Evolutionary conservation across 2,329 filamentous ascomycete genomes (phyloP), one percentile per base, ranked within the genome.

Genomic region (Trichoderma sp.): DNA sequence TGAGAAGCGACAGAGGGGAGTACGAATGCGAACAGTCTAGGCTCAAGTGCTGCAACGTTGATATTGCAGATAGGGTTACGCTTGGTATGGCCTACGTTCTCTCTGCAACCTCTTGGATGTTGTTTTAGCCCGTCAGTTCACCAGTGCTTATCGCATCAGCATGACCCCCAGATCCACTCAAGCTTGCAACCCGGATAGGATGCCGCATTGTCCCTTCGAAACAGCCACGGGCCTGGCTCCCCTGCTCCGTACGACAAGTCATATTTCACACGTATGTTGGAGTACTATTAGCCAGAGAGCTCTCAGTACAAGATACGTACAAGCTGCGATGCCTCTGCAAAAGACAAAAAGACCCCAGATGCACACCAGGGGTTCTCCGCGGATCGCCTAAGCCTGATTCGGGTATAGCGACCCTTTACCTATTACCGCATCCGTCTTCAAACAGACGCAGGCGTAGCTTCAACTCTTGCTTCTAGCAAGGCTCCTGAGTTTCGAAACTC

Each of bases 401-500:
- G 8, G 25, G 54, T 13, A 59, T 67, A 52, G 54, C 53, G 45
- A 32, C 56, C 29, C 32, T 25, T 34, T 32, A 8, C 29, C 15
- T 17, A 17, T 35, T 52, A 32, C 50, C 53, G 61, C 35, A 57
- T 66, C 34, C 12, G 63, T 39, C 52, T 32, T 10, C 12, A 34
- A 32, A 7, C 52, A 32, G 27, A 22, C 63, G 15, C 3, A 22
- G 58, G 7, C 5, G 39, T 19, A 13, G 25, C 61, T 56, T 67
- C 54, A 45, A 37, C 42, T 57, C 67, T 37, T 65, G 70, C 67
- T 65, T 72, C 71, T 53, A 37, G 34, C 59, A 63, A 25, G 59
- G 70, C 70, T 72, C 72, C 74, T 70, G 68, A 72, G 64, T 67
- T 70, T 70, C 80, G 81, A 84, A 84, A 84, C 82, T 74, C 71